Base-by-base conservation (phyloP, 2,329 filamentous ascomycete species). In the Corniculantispora saksenae region DNA sequence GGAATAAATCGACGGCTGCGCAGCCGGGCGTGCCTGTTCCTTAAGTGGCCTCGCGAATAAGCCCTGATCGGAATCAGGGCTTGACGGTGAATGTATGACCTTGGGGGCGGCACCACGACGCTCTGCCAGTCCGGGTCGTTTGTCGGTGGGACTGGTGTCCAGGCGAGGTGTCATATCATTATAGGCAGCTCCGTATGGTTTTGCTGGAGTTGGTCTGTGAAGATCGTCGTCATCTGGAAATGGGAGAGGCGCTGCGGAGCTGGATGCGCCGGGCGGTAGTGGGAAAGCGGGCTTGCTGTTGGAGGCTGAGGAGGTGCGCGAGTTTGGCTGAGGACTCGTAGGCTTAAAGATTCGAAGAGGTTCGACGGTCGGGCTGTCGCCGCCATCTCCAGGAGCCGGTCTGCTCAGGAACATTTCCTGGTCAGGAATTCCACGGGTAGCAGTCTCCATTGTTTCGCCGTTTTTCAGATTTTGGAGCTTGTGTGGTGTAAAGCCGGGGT, bases 311-410 rank as follows among this genome's bases (percentile, higher is more conserved):
- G 73, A 70, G 61, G 68, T 71, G 68, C 80, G 78, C 63, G 81
- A 80, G 63, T 77, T 74, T 63, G 87, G 87, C 61, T 83, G 83
- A 38, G 89, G 86, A 65, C 89, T 91, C 71, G 88, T 86, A 64
- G 89, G 88, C 78, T 96, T 96, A 81, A 89, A 90, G 76, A 97
- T 96, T 73, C 92, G 88, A 78, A 97, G 79, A 66, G 93, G 93
- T 72, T 91, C 91, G 70, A 97, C 86, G 21, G 91, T 92, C 65
- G 93, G 91, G 72, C 91, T 93, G 72, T 93, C 88, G 57, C 79
- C 79, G 67, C 81, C 81, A 55, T 84, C 82, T 13, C 79, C 77
- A 10, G 80, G 80, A 63, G 79, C 75, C n/a, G 83, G 84, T 59
- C 82, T 84, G 75, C 78, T 86, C 78, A 96, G 85, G 80, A 96